These are phyloP conservation scores for Diversispora epigaea DNA, from an alignment of 192 early-diverging fungal genomes.

Conservation along the genomic window DNA sequence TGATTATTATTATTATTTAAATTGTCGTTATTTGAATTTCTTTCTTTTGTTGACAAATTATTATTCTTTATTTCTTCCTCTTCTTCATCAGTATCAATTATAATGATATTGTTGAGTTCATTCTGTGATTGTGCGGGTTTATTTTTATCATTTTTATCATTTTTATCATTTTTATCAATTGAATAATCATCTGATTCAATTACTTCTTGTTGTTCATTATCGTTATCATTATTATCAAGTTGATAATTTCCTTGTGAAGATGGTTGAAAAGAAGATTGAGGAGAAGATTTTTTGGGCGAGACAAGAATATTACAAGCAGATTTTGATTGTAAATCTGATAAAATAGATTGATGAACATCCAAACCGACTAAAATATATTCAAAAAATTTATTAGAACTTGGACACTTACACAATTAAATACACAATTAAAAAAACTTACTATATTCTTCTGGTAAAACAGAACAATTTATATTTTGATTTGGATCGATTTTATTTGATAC, in stretches of 20 bases:
- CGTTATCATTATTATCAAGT: too few species aligned
- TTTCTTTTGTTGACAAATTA: too few species aligned
- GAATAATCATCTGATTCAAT: too few species aligned
- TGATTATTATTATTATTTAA: background rate
- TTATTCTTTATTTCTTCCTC: too few species aligned
- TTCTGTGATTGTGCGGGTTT: too few species aligned
- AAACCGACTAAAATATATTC: slow-evolving; percentile 32
- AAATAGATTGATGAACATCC: slow-evolving; percentile 29
- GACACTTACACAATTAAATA: background rate
- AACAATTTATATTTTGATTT: slow-evolving; percentile 29
- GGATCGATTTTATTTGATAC: background rate
- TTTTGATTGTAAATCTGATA: slow-evolving; percentile 13
- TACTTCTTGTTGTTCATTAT: too few species aligned
- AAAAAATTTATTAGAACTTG: background rate
- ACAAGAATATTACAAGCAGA: background rate
- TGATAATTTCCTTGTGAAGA: too few species aligned
- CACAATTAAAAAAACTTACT: slow-evolving; percentile 10
- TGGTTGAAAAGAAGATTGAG: background rate
- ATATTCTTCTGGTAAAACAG: slow-evolving; percentile 36
- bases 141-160: too few species aligned
- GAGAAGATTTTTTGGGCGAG: background rate
- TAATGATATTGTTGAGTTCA: too few species aligned
- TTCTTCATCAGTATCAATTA: too few species aligned
- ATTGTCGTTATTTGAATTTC: background rate
- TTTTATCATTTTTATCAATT: too few species aligned